Conservation (phyloP, 371 early-diverging fungal genomes). For the Capniomyces stellatus region DNA sequence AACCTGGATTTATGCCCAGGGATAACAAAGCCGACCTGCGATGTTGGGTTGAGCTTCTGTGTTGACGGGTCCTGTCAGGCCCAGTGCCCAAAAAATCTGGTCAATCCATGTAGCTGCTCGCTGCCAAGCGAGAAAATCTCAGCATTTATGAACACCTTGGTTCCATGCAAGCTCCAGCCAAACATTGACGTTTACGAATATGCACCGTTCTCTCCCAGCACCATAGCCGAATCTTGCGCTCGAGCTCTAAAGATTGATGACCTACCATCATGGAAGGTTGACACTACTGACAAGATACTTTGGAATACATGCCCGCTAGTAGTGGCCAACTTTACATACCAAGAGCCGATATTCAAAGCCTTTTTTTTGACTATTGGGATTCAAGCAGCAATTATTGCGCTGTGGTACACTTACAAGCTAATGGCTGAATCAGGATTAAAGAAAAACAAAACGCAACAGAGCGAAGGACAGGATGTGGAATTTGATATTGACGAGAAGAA, state of each 20-base stretch:
- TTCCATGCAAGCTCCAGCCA: slow-evolving; percentile 11
- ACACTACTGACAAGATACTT: slow-evolving; percentile 9
- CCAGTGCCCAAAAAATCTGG: slow-evolving; percentile 6
- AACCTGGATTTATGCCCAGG: slow-evolving; percentile 16
- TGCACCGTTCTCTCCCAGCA: slow-evolving; percentile 27
- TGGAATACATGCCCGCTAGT: slow-evolving; percentile 39
- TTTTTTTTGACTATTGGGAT: slow-evolving; percentile 28
- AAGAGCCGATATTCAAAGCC: slow-evolving; percentile 38
- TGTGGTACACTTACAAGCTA: too few relatives aligned
- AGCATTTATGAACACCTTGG: background rate
- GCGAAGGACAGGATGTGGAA: too few relatives aligned
- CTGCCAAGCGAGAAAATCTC: slow-evolving; percentile 2
- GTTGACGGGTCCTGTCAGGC: slow-evolving; percentile 22
- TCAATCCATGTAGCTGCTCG: slow-evolving; percentile 22
- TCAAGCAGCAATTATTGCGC: slow-evolving; percentile 23
- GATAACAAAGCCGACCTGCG: slow-evolving; percentile 7
- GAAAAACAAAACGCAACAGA: too few relatives aligned
- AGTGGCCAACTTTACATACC: slow-evolving; percentile 29
- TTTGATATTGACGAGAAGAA: too few relatives aligned
- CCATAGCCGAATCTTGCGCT: slow-evolving; percentile 23
- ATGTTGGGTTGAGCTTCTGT: slow-evolving; percentile 12
- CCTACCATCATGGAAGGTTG: slow-evolving; percentile 4
- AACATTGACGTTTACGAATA: slow-evolving; percentile 22
- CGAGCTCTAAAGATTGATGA: slow-evolving; percentile 18
- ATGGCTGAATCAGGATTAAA: too few relatives aligned